Conservation (phyloP, 805 yeast genomes). For the Priceomyces carsonii region DNA sequence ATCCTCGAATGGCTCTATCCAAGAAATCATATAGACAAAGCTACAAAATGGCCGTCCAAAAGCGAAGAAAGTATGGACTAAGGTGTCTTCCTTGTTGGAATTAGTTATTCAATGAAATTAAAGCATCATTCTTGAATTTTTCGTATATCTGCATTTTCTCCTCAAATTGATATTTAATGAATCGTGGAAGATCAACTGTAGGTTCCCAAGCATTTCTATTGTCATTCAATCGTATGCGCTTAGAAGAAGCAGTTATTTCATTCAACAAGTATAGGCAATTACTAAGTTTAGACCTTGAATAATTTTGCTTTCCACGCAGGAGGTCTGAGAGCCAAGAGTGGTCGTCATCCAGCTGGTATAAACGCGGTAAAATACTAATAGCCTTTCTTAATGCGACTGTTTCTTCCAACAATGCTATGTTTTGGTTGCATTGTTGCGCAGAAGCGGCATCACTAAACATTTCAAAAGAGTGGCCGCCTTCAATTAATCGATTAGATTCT, state of each 20-base stretch:
- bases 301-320: too few species aligned
- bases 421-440: slow-evolving; percentile 32
- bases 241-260: too few species aligned
- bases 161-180: slow-evolving; percentile 15
- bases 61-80: background rate
- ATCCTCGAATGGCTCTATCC: slow-evolving; percentile 76
- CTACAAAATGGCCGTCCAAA: slow-evolving; percentile 72
- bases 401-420: slow-evolving; percentile 44
- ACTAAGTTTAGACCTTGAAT: too few species aligned
- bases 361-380: too few species aligned
- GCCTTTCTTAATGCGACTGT: slow-evolving; percentile 42
- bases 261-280: too few species aligned
- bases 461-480: slow-evolving; percentile 17
- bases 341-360: too few species aligned
- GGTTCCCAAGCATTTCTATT: slow-evolving; percentile 13
- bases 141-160: slow-evolving; percentile 16
- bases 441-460: slow-evolving; percentile 32
- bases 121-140: slow-evolving; percentile 6
- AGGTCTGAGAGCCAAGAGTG: too few species aligned
- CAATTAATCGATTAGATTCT: slow-evolving; percentile 17
- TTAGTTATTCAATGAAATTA: background rate
- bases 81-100: background rate
- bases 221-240: slow-evolving; percentile 7
- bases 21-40: slow-evolving; percentile 64
- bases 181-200: slow-evolving; percentile 16